Conservation (phyloP, 257 asterid species). For the Przewalskia tangutica region DNA sequence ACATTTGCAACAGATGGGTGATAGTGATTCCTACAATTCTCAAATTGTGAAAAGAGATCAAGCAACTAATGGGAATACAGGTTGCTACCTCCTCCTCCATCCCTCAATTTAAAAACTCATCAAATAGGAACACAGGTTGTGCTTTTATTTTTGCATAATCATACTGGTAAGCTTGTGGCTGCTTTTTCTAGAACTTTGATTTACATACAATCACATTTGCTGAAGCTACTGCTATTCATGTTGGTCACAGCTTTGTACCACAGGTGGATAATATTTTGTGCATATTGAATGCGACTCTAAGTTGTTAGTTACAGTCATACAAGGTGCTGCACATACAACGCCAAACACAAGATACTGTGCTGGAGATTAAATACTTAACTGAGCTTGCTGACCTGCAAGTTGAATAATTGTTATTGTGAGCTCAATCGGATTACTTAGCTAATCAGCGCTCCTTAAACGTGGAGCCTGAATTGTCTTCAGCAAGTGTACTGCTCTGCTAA, state of each 20-base stretch:
- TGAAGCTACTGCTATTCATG: background rate
- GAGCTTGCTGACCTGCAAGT: background rate
- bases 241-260: background rate
- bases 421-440: background rate
- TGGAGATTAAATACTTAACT: background rate
- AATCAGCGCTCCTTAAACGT: background rate
- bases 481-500: background rate
- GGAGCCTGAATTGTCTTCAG: background rate
- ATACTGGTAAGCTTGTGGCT: background rate
- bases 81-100: background rate
- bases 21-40: background rate
- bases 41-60: background rate
- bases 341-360: background rate
- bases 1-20: background rate
- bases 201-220: background rate
- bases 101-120: background rate
- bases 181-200: background rate
- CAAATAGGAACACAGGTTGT: background rate
- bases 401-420: background rate
- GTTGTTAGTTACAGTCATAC: background rate
- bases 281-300: background rate
- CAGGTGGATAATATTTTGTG: background rate
- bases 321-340: background rate
- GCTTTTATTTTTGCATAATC: background rate
- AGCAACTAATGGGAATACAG: background rate